A percentile compares a stretch with the other conserved stretches of the same genome.
Evolutionary conservation across 176 grass and related monocot genomes (phyloP).

Genomic region (Phragmites australis): DNA sequence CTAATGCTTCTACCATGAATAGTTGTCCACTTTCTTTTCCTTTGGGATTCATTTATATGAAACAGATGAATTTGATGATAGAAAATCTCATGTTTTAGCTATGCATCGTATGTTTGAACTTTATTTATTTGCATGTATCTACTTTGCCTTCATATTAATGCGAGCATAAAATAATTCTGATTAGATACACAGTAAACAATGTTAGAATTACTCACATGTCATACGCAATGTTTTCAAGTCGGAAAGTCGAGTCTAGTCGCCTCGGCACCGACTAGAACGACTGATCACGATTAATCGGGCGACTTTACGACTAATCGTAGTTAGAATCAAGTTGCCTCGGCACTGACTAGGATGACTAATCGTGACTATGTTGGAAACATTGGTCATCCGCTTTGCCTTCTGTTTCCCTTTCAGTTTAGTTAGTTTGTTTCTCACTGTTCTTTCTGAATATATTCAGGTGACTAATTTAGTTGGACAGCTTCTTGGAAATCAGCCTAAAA

Average conservation of each 20-base stretch:
- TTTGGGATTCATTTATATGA: neutral
- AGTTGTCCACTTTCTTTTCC: neutral
- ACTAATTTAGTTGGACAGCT: conserved; percentile 69
- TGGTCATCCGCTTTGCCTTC: neutral
- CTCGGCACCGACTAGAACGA: no score
- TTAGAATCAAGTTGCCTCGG: no score
- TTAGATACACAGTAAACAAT: neutral
- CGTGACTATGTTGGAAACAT: no score
- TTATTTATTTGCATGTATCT: neutral
- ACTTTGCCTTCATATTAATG: neutral
- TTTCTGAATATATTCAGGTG: conserved; percentile 41
- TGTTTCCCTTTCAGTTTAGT: neutral
- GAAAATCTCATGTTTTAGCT: neutral
- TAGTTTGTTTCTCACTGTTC: conserved; percentile 18
- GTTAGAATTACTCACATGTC: neutral
- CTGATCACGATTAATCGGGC: no score
- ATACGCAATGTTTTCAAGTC: no score
- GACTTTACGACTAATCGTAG: no score
- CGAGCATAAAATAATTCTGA: neutral
- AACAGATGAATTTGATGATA: neutral
- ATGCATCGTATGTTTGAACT: neutral
- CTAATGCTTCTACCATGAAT: neutral
- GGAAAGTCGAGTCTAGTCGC: no score
- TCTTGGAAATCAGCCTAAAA: conserved; percentile 60
- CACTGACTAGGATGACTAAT: no score